Base-by-base conservation (phyloP, 768 basidiomycete genomes). In the Dioszegia aurantiaca region DNA sequence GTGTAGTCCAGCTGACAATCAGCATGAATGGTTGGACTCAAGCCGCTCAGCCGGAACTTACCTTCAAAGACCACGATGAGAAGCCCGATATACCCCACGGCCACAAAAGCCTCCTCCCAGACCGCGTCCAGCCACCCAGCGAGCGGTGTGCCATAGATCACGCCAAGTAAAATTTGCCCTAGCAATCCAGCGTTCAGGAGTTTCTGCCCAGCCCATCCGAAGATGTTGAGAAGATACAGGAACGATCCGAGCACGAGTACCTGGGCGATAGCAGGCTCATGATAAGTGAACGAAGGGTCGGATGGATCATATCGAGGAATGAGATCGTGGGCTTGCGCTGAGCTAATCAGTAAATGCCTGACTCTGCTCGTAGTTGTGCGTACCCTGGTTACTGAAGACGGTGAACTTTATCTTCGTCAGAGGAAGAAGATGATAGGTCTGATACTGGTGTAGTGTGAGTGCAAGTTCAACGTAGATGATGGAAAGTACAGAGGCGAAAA, bases 31-130 rank as follows among this genome's bases (percentile, higher is more conserved):
- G 28, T 43, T 8, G 1, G 8, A n/a, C 14, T 12, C 16, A 12
- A 12, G 9, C 6, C 8, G 11, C 14, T 19, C n/a, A 23, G 12
- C 5, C n/a, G n/a, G 55, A 4, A 9, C 67, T 51, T 41, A 78
- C 79, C 78, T 69, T 83, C 80, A 53, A 82, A 83, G 14, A 84
- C 82, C 56, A 84, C 77, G 19, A 85, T 69, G n/a, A 84, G 68
- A 71, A 78, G 79, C 73, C 61, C 82, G 73, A 70, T 52, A 65
- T 81, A 81, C 0, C 81, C 81, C 8, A 81, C 26, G 4, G 78
- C 73, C 17, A 82, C 78, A 62, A 85, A 80, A 0, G 82, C 78
- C 40, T 73, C 64, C 67, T 83, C 77, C 70, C 80, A 78, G 5
- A 73, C 63, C 4, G 83, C 65, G 8, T 63, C 64, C 2, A 78